Percentiles rank a stretch among this genome's conserved stretches.
Conservation (phyloP, 108 stramenopile species). For the Chaetoceros muelleri region DNA sequence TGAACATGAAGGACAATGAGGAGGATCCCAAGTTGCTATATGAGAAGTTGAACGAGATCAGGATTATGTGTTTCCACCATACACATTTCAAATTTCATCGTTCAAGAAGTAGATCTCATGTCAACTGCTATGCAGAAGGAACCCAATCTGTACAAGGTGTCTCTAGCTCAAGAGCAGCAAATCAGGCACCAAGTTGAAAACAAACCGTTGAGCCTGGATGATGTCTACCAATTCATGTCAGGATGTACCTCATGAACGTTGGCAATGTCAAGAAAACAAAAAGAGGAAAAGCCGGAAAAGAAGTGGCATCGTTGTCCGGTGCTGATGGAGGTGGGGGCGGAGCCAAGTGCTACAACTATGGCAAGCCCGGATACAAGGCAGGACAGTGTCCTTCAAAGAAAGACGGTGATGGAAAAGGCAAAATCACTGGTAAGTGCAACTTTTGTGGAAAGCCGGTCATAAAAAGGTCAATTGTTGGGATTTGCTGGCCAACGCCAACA, state of each 20-base stretch:
- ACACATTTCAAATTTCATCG: too few relatives aligned
- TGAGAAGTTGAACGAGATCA: too few relatives aligned
- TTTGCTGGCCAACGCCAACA: background rate
- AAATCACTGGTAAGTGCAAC: slow-evolving; percentile 6
- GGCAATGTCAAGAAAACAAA: background rate
- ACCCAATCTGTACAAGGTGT: background rate
- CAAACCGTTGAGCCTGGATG: too few relatives aligned
- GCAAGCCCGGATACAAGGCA: slow-evolving; percentile 9
- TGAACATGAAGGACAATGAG: too few relatives aligned
- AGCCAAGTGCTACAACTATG: slow-evolving; percentile 7
- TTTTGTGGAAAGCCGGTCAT: slow-evolving; percentile 8
- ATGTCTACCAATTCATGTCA: background rate
- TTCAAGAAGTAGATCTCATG: too few relatives aligned
- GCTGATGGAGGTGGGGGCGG: too few relatives aligned
- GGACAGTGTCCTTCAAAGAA: slow-evolving; percentile 4
- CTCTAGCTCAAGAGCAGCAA: background rate
- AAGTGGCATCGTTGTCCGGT: background rate
- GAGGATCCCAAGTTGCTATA: too few relatives aligned
- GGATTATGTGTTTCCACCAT: too few relatives aligned
- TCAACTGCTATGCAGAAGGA: background rate
- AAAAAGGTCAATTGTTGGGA: slow-evolving; percentile 7
- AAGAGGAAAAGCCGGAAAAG: background rate
- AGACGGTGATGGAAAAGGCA: background rate
- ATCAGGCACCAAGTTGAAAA: background rate
- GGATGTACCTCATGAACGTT: background rate